Conservation (phyloP, 2,329 filamentous ascomycete species). For the Arachnomyces sp. region DNA sequence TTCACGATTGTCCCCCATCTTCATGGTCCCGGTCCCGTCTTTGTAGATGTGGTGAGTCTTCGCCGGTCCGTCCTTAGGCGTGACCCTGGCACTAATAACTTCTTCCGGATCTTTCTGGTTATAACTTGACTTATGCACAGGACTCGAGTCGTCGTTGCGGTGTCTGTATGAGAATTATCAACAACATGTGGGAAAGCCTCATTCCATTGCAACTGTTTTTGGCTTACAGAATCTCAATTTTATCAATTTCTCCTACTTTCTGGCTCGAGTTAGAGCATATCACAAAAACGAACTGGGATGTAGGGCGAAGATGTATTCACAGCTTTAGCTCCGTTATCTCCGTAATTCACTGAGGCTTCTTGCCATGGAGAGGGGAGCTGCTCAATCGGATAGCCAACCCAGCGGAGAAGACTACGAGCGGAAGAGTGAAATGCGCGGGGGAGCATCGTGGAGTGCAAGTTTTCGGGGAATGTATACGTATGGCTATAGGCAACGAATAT, state of each 20-base stretch:
- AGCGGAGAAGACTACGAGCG: too few relatives aligned
- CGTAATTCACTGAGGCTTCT: too few relatives aligned
- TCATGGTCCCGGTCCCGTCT: constrained; percentile 8
- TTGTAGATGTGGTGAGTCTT: constrained; percentile 7
- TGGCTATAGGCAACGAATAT: too few relatives aligned
- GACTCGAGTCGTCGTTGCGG: constrained; percentile 2
- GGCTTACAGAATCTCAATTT: constrained; percentile 1
- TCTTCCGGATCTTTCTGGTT: background rate
- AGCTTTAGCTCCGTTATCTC: too few relatives aligned
- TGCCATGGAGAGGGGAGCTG: too few relatives aligned
- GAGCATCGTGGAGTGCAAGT: too few relatives aligned
- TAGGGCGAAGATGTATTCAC: too few relatives aligned
- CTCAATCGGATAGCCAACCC: too few relatives aligned
- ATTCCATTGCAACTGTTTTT: background rate
- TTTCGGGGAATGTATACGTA: too few relatives aligned
- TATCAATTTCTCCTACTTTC: constrained; percentile 2
- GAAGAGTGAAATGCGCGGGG: too few relatives aligned
- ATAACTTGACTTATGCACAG: constrained; percentile 1
- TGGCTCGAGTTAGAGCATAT: too few relatives aligned
- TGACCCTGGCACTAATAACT: constrained; percentile 2
- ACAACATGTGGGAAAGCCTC: background rate
- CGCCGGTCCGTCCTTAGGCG: constrained; percentile 5
- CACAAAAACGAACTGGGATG: too few relatives aligned
- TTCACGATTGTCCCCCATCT: constrained; percentile 5
- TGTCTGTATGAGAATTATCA: background rate